Evolutionary conservation across 2,329 filamentous ascomycete genomes (phyloP), one percentile per base, ranked within the genome.

Genomic region (Alternaria viburni): DNA sequence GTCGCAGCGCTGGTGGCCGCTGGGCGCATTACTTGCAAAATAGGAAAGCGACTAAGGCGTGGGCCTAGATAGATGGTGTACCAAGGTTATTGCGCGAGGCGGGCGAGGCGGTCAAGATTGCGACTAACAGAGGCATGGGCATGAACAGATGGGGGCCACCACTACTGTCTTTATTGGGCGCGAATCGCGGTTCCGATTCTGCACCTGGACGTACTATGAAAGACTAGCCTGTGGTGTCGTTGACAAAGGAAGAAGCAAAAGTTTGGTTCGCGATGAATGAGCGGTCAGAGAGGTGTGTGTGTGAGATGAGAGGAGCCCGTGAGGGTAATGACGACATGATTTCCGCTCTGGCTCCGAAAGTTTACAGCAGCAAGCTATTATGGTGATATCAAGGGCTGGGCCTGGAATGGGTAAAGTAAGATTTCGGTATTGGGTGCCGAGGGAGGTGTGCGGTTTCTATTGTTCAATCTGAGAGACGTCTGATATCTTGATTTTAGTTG

Each of bases 101-200:
- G 50, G 62, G 28, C 17, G 49, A 59, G 59, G 62, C 62, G 50
- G 62, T 56, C 49, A 54, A 25, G 57, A 54, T 54, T 41, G 21
- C 28, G 17, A 50, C 28, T 45, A 19, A 23, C n/a, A 23, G n/a
- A 17, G 19, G 15, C 15, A 45, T 45, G 43, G 43, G 43, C 17
- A 45, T 45, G 17, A 45, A 45, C 43, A 45, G 43, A 45, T 21
- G 43, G 43, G n/a, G n/a, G n/a, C 47, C 32, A 36, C 15, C 32
- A 36, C 32, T 36, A 36, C 32, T 36, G 32, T n/a, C 32, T n/a
- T 23, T n/a, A 51, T 51, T 36, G 49, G 19, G 28, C 30, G 49
- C 28, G 30, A 41, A 41, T 5, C 28, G 49, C 49, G 49, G 49
- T 25, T 51, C 13, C 30, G 45, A 25, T 26, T 12, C 13, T 41